These are phyloP conservation scores for Glomus cerebriforme DNA, from an alignment of 192 early-diverging fungal species.

Conservation along the genomic window DNA sequence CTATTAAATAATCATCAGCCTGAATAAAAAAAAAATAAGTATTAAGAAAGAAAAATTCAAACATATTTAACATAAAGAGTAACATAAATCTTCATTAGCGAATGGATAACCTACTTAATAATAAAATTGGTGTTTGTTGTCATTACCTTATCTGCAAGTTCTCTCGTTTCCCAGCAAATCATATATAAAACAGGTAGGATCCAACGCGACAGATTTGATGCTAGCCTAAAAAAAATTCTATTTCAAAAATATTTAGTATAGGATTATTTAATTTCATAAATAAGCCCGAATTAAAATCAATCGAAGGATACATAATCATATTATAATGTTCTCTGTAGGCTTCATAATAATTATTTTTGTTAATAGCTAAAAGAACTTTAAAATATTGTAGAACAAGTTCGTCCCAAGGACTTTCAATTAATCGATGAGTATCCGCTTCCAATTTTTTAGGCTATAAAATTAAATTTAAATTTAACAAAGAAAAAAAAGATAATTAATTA, in stretches of 20 bases:
- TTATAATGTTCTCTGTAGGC: constrained; percentile 52
- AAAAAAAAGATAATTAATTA: too few relatives aligned
- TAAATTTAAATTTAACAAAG: too few relatives aligned
- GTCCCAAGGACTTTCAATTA: constrained; percentile 44
- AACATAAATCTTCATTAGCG: not conserved
- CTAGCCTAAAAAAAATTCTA: constrained; percentile 55
- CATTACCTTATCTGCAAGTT: constrained; percentile 50
- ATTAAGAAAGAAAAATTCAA: constrained; percentile 1
- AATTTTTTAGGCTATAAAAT: not conserved
- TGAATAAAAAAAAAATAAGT: constrained; percentile 25
- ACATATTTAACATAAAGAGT: not conserved
- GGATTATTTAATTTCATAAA: not conserved
- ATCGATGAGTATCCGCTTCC: not conserved
- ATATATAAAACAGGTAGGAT: constrained; percentile 62
- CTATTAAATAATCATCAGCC: constrained; percentile 55
- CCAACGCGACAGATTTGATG: constrained; percentile 55
- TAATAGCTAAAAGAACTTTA: constrained; percentile 34
- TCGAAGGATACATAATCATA: constrained; percentile 42
- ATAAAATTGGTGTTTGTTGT: not conserved
- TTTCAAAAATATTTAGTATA: not conserved
- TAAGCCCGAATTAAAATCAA: not conserved
- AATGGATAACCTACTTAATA: not conserved
- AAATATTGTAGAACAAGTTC: constrained; percentile 49
- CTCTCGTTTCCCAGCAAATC: constrained; percentile 60
- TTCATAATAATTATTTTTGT: constrained; percentile 36